These are phyloP conservation scores for Berkeleyomyces rouxiae DNA, from an alignment of 2,329 filamentous ascomycete species.

Conservation along the genomic window DNA sequence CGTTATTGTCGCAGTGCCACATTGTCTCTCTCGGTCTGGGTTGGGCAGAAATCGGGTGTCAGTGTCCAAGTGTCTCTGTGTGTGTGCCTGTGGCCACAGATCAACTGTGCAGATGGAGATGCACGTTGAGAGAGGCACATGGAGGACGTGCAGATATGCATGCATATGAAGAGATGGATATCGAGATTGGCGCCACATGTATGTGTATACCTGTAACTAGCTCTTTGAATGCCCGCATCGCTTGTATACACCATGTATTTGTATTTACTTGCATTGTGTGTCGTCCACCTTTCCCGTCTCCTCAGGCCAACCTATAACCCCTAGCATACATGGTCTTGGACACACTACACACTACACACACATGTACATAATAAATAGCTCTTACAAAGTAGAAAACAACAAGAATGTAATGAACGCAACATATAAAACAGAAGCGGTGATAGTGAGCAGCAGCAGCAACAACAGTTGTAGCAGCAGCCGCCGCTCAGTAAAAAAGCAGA, in stretches of 20 bases:
- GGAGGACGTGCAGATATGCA: not conserved
- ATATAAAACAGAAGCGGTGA: not conserved
- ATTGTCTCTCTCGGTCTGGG: not conserved
- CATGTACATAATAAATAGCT: not conserved
- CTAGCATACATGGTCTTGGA: too few species aligned
- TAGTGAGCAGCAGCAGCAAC: not conserved
- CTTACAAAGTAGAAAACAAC: not conserved
- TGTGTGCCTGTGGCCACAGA: not conserved
- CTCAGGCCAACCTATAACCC: too few species aligned
- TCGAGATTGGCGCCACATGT: too few species aligned
- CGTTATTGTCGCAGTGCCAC: not conserved
- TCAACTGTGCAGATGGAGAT: too few species aligned
- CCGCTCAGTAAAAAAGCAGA: not conserved
- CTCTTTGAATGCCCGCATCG: too few species aligned
- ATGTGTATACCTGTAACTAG: too few species aligned
- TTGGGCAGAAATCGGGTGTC: not conserved
- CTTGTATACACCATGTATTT: too few species aligned
- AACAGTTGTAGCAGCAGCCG: not conserved
- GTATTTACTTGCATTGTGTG: too few species aligned
- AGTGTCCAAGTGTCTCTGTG: not conserved
- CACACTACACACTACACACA: not conserved
- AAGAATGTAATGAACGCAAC: not conserved
- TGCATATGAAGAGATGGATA: too few species aligned
- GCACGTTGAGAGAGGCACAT: not conserved
- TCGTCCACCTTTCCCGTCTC: too few species aligned